Conservation (phyloP, 2,329 filamentous ascomycete species). For the Hansfordia pulvinata region DNA sequence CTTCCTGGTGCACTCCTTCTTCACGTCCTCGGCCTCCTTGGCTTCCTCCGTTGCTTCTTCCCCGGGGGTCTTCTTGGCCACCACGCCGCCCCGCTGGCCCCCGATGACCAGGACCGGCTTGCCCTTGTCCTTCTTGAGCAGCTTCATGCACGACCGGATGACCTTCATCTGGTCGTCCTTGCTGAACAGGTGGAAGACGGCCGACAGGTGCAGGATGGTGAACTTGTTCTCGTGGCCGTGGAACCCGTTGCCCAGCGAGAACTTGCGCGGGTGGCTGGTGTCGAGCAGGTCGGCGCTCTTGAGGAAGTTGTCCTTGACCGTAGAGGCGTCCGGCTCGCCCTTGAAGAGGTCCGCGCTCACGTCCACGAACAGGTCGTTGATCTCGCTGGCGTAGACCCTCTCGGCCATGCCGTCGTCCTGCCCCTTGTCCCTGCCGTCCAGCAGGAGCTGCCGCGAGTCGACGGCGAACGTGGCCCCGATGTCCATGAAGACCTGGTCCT, state of each 20-base stretch:
- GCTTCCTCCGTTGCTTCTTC: no score
- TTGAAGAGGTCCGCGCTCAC: slow-evolving; percentile 25
- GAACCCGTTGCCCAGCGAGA: no score
- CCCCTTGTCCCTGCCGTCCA: no score
- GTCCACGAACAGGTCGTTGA: slow-evolving; percentile 21
- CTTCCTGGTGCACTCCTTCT: no score
- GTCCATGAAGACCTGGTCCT: slow-evolving; percentile 21
- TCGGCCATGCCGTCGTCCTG: slow-evolving; percentile 9
- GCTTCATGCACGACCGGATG: slow-evolving; percentile 12
- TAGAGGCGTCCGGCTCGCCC: slow-evolving; percentile 13
- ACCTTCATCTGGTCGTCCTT: slow-evolving; percentile 16
- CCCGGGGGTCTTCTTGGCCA: no score
- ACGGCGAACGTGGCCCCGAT: slow-evolving; percentile 27
- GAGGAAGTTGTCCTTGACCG: no score
- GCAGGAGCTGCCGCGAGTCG: slow-evolving; percentile 25
- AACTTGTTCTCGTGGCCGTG: no score
- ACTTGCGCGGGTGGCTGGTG: slow-evolving; percentile 17
- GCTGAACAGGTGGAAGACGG: slow-evolving; percentile 25
- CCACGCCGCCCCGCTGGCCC: no score
- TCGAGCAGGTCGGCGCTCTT: slow-evolving; percentile 18
- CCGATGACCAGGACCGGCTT: no score
- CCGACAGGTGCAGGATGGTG: slow-evolving; percentile 15
- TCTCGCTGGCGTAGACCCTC: slow-evolving; percentile 19
- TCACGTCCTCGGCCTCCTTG: no score
- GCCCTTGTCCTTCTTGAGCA: slow-evolving; percentile 15